A percentile compares a stretch with the other conserved stretches of the same genome.
Conservation (phyloP, 2,329 filamentous ascomycete genomes). For the Claviceps sp. region DNA sequence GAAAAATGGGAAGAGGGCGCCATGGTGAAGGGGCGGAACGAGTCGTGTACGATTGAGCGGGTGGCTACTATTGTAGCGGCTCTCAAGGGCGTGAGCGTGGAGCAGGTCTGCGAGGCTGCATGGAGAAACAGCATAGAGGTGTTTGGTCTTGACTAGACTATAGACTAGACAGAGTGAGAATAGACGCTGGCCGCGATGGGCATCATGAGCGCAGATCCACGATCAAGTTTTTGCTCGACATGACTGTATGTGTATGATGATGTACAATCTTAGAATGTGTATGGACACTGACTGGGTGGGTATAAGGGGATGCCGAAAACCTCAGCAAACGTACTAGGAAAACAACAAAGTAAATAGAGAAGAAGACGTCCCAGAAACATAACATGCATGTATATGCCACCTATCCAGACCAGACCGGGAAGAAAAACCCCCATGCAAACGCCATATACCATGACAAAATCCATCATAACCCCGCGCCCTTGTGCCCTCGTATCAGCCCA, state of each 20-base stretch:
- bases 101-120: conserved; percentile 75
- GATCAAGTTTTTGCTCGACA: not conserved
- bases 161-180: conserved; percentile 6
- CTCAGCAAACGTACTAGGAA: too few relatives aligned
- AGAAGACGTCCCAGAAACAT: not conserved
- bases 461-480: conserved; percentile 37
- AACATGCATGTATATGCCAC: conserved; percentile 7
- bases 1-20: conserved; percentile 80
- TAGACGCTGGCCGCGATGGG: not conserved
- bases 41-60: conserved; percentile 73
- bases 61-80: conserved; percentile 82
- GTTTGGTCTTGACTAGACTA: conserved; percentile 48
- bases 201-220: not conserved
- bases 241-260: not conserved
- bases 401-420: conserved; percentile 1
- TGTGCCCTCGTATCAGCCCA: conserved; percentile 49
- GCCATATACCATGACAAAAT: conserved; percentile 6
- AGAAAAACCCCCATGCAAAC: not conserved
- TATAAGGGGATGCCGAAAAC: not conserved
- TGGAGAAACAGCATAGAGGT: conserved; percentile 73
- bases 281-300: conserved; percentile 12
- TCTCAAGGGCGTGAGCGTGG: conserved; percentile 66
- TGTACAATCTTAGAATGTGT: conserved; percentile 10
- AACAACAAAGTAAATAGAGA: not conserved
- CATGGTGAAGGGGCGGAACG: conserved; percentile 92